Base-by-base conservation (phyloP, 139 green algal species). In the Picochlorum sp. region DNA sequence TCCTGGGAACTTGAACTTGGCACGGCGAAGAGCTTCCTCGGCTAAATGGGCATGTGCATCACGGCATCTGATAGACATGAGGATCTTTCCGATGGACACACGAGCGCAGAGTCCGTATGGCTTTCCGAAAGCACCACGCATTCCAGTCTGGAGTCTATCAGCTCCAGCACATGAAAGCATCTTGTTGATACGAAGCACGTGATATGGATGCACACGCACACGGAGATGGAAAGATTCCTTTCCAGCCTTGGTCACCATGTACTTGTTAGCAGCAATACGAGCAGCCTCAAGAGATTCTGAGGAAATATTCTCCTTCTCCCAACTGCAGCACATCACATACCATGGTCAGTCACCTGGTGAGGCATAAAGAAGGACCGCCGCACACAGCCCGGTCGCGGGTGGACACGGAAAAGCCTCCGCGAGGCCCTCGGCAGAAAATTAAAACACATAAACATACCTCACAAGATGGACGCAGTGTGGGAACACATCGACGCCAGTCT, bases 121-220 rank as follows among this genome's bases (percentile, higher is more conserved):
- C 86, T 98, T 98, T 73, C 94, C 94, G 72, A 96, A 99, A 4
- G 94, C 94, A 44, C 94, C 94, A 57, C 94, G 92, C 94, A 99
- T 99, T 66, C 69, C 73, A 5, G 94, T 98, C 83, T 99, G 94
- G 50, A 98, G 88, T 65, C 91, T 83, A 96, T 99, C 94, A 62
- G 94, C 94, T 45, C 94, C 94, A 49, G 94, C 94, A 78, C 94
- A 99, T 31, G 94, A 97, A 86, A 99, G 88, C 94, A 99, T 99
- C 83, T 99, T 99, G 89, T 99, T 99, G 86, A 98, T 98, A 70
- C 94, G 90, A 67, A 99, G 88, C 69, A 98, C 94, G 75, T 98
- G 92, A 86, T 95, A 99, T 68, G 94, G 94, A 76, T 99, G 94
- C 76, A 96, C 88, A 51, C 94, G 91, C 47, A 99, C 86, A 66